Conservation (phyloP, 2,329 filamentous ascomycete species). For the Dothideomycetidae sp. region DNA sequence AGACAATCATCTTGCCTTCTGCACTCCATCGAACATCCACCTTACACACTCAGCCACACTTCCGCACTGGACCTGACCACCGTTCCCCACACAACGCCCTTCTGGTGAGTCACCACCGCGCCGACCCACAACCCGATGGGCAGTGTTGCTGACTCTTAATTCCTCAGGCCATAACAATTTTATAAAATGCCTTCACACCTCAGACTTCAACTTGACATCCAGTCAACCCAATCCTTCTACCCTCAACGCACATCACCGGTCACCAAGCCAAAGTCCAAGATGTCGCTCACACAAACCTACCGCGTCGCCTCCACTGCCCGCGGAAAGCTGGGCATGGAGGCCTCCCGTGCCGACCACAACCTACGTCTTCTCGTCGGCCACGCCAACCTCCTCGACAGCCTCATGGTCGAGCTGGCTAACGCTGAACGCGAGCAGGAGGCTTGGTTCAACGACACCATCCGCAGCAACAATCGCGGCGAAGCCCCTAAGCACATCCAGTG, state of each 20-base stretch:
- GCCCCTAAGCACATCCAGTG: slow-evolving; percentile 67
- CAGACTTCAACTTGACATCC: slow-evolving; percentile 20
- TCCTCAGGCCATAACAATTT: slow-evolving; percentile 8
- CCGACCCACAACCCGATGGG: slow-evolving; percentile 5
- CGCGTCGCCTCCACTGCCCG: slow-evolving; percentile 94
- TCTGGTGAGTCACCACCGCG: slow-evolving; percentile 6
- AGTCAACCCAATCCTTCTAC: slow-evolving; percentile 27
- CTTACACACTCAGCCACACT: neutral
- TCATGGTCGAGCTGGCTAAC: slow-evolving; percentile 85
- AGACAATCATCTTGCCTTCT: neutral
- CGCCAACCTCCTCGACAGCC: slow-evolving; percentile 89
- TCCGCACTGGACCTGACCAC: neutral
- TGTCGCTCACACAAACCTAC: slow-evolving; percentile 98
- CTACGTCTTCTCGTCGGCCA: slow-evolving; percentile 91
- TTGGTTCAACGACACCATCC: slow-evolving; percentile 95
- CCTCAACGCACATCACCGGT: slow-evolving; percentile 30
- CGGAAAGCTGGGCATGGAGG: slow-evolving; percentile 88
- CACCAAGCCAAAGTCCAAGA: slow-evolving; percentile 55
- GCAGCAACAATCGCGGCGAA: slow-evolving; percentile 49
- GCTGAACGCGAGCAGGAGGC: slow-evolving; percentile 91
- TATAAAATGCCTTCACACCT: slow-evolving; percentile 38
- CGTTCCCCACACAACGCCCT: slow-evolving; percentile 1
- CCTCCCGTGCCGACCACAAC: slow-evolving; percentile 81
- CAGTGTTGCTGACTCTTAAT: slow-evolving; percentile 11
- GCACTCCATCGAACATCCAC: neutral